These are phyloP conservation scores for Nakazawaea wickerhamii DNA, from an alignment of 805 yeast genomes.

Conservation along the genomic window DNA sequence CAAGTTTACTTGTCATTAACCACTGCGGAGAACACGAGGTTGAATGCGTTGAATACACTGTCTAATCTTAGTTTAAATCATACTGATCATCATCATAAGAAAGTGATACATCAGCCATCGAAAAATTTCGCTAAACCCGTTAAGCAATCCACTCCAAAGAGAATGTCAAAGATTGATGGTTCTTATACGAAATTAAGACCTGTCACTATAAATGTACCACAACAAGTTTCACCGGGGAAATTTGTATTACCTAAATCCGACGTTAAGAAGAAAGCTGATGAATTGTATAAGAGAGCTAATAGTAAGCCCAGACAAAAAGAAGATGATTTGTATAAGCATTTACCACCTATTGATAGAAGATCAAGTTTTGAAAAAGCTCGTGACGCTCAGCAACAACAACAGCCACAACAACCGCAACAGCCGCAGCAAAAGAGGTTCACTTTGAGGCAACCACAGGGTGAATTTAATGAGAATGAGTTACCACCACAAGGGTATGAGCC, in stretches of 20 bases:
- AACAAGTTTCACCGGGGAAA: slow-evolving; percentile 13
- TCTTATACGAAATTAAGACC: slow-evolving; percentile 31
- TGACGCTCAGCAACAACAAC: slow-evolving; percentile 5
- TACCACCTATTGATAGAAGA: slow-evolving; percentile 34
- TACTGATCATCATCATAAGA: slow-evolving; percentile 14
- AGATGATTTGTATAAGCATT: slow-evolving; percentile 22
- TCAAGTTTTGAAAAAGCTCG: slow-evolving; percentile 54
- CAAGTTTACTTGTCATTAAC: slow-evolving; percentile 63
- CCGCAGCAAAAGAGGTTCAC: slow-evolving; percentile 17
- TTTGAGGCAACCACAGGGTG: slow-evolving; percentile 6
- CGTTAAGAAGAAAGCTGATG: slow-evolving; percentile 41
- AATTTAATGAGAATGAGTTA: slow-evolving; percentile 17
- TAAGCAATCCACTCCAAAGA: neutral
- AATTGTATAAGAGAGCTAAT: slow-evolving; percentile 46
- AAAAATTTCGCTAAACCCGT: neutral
- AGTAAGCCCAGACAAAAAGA: slow-evolving; percentile 22
- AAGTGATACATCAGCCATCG: slow-evolving; percentile 2
- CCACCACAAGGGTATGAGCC: slow-evolving; percentile 22
- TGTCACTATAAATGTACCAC: slow-evolving; percentile 11
- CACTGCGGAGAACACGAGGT: slow-evolving; percentile 74
- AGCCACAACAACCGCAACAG: slow-evolving; percentile 13
- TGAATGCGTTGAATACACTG: slow-evolving; percentile 55
- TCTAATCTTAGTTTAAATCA: slow-evolving; percentile 27
- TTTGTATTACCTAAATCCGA: slow-evolving; percentile 14
- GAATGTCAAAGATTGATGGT: slow-evolving; percentile 19